Conservation (phyloP, 1,284 basidiomycete species). For the Thecaphora thlaspeos region DNA sequence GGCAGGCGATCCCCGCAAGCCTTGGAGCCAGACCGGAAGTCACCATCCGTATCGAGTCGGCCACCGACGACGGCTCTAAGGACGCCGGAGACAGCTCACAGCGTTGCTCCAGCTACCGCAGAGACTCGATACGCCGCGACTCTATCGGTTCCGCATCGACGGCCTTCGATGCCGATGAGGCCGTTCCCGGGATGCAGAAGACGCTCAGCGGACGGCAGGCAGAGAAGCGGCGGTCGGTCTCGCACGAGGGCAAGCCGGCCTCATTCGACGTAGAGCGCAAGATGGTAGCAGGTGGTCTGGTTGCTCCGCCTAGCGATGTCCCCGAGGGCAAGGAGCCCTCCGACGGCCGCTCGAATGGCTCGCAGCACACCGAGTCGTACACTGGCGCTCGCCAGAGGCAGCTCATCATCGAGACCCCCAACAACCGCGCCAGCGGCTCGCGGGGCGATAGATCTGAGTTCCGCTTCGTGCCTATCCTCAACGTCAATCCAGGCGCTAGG, state of each 20-base stretch:
- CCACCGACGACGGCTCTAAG: not conserved
- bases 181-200: not conserved
- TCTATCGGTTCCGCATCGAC: slow-evolving; percentile 39
- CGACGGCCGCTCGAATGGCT: slow-evolving; percentile 4
- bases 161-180: slow-evolving; percentile 23
- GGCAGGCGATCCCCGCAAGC: too few species aligned
- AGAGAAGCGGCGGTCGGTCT: not conserved
- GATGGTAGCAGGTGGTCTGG: slow-evolving; percentile 4
- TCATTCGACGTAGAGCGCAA: not conserved
- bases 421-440: slow-evolving; percentile 10
- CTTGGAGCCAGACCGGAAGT: too few species aligned
- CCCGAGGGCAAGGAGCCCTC: slow-evolving; percentile 12
- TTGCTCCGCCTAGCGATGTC: slow-evolving; percentile 41
- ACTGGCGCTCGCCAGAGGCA: not conserved
- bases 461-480: slow-evolving; percentile 36
- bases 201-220: not conserved
- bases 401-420: slow-evolving; percentile 16
- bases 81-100: not conserved
- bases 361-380: slow-evolving; percentile 17
- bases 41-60: not conserved
- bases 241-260: not conserved
- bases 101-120: too few species aligned
- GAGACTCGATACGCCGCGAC: slow-evolving; percentile 11
- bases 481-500: slow-evolving; percentile 10
- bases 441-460: slow-evolving; percentile 12